phyloP scores from a whole-genome alignment of 2,329 filamentous ascomycete species.

The Knufia fluminis region DNA sequence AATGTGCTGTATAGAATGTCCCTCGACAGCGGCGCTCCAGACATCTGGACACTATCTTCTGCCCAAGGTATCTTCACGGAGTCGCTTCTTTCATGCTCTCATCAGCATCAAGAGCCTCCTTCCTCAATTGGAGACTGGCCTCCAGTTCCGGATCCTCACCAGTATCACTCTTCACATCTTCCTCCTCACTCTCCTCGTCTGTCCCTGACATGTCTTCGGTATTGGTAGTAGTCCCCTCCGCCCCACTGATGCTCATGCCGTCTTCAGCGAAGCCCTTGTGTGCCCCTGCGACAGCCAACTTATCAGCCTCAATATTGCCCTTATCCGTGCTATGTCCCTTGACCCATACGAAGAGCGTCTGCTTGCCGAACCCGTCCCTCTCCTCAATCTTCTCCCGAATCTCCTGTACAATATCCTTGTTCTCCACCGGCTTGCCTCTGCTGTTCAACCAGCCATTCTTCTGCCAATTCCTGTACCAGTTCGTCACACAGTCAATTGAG shows the following conservation, averaged over 20 bases:
- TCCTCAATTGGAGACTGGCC: conserved; percentile 13
- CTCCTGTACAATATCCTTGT: conserved; percentile 70
- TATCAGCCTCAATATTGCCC: conserved; percentile 76
- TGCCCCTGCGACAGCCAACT: conserved; percentile 62
- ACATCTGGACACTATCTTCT: no score
- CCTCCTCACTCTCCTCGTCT: conserved; percentile 5
- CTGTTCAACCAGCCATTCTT: conserved; percentile 69
- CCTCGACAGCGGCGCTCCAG: neutral
- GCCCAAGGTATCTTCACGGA: neutral
- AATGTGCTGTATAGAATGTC: neutral
- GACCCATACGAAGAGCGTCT: conserved; percentile 74
- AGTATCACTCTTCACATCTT: neutral
- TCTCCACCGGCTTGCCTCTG: conserved; percentile 64
- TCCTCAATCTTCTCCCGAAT: conserved; percentile 64
- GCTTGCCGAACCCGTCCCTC: conserved; percentile 49
- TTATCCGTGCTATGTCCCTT: conserved; percentile 68
- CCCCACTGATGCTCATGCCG: conserved; percentile 23
- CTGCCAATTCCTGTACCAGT: conserved; percentile 73
- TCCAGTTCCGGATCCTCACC: conserved; percentile 11
- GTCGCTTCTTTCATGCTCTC: neutral
- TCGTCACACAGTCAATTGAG: conserved; percentile 76
- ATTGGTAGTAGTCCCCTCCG: conserved; percentile 18
- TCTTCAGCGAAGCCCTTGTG: conserved; percentile 28
- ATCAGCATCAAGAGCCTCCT: conserved; percentile 15
- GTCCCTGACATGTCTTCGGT: conserved; percentile 1